Conservation (phyloP, 2,329 filamentous ascomycete genomes). For the Aulographum hederae region DNA sequence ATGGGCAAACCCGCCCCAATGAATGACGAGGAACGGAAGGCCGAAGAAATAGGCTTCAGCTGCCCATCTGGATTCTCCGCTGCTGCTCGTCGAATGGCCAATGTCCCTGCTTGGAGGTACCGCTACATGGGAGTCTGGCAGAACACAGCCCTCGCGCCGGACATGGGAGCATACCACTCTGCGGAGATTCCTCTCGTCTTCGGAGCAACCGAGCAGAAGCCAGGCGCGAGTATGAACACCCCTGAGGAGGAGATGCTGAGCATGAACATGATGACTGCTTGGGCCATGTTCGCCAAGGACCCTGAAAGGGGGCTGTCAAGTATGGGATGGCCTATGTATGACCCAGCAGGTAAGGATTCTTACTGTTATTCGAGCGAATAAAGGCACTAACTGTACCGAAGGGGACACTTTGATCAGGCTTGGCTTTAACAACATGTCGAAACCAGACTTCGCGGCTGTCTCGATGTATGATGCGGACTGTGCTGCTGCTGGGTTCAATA, state of each 20-base stretch:
- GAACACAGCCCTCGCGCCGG: conserved; percentile 1
- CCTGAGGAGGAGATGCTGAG: background rate
- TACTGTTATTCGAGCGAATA: no score
- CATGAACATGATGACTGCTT: conserved; percentile 3
- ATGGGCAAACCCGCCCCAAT: background rate
- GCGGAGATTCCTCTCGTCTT: conserved; percentile 4
- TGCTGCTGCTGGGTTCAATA: no score
- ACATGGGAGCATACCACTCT: conserved; percentile 2
- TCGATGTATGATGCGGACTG: no score
- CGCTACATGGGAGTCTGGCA: conserved; percentile 4
- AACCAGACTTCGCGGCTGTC: no score
- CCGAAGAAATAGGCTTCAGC: background rate
- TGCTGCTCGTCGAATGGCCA: background rate
- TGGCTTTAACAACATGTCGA: no score
- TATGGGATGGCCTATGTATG: conserved; percentile 4
- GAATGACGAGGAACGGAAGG: background rate
- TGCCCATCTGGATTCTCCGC: conserved; percentile 1
- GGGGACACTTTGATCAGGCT: no score
- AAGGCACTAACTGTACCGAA: no score
- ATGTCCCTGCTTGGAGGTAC: conserved; percentile 2
- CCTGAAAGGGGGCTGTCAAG: conserved; percentile 2
- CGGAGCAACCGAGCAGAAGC: background rate
- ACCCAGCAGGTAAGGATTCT: background rate
- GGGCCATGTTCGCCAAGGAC: conserved; percentile 4
- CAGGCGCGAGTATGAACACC: background rate